A percentile compares a stretch with the other conserved stretches of the same genome.
Conservation (phyloP, 1,284 basidiomycete genomes). For the Ustilago tritici region DNA sequence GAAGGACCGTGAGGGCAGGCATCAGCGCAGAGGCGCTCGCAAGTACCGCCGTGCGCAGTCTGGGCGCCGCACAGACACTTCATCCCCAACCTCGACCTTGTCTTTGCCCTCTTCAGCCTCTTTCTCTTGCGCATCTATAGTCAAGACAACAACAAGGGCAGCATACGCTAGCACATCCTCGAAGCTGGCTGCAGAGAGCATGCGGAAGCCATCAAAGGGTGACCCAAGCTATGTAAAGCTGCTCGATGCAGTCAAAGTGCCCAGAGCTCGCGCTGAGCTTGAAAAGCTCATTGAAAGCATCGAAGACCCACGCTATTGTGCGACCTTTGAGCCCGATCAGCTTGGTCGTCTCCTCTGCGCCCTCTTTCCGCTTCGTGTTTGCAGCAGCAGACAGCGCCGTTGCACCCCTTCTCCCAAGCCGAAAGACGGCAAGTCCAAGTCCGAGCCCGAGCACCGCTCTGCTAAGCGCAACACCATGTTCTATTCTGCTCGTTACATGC, state of each 20-base stretch:
- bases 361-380: background rate
- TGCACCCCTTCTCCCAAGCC: background rate
- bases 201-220: background rate
- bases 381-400: conserved; percentile 1
- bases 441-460: background rate
- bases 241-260: background rate
- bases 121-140: background rate
- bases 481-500: background rate
- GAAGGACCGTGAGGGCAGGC: no score
- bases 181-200: conserved; percentile 1
- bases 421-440: background rate
- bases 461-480: background rate
- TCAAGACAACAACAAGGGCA: background rate
- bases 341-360: conserved; percentile 6
- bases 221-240: conserved; percentile 2
- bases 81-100: no score
- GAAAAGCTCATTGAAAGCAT: background rate
- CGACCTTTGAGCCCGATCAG: background rate
- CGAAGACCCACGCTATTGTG: background rate
- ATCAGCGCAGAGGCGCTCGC: no score
- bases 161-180: background rate
- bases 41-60: no score
- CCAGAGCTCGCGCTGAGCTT: background rate
- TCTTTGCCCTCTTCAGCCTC: background rate
- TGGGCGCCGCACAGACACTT: no score